Base-by-base conservation (phyloP, 192 early-diverging fungal genomes). In the Allomyces javanicus region DNA sequence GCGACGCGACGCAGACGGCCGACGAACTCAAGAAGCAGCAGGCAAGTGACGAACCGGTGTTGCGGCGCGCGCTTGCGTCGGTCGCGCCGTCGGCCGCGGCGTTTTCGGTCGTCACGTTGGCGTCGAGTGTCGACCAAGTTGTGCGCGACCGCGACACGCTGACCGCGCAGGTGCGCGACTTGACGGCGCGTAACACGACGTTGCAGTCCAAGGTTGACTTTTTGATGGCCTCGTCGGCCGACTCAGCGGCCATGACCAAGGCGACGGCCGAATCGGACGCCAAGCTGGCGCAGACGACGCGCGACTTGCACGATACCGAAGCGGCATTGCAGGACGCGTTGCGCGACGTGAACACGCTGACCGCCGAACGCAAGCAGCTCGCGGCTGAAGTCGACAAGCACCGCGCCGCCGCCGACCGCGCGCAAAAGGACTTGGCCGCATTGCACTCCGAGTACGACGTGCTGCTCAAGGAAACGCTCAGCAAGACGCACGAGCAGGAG, bases 261-360 rank as follows among this genome's bases (percentile, higher is more conserved):
- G 17, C 12, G 17, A 14, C 21, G 17, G 50, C 12, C 17, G 50
- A 58, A 12, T 21, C 21, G 50, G 50, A 58, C 3, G 12, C 50
- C 17, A 14, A 43, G 33, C 14, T 63, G 4, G 12, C 40, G 11
- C 24, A 21, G 21, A 61, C 69, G 33, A 24, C 65, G 27, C 25
- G 26, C 62, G 66, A 64, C 24, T 3, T 22, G 44, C 19, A 27
- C 9, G 62, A 25, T n/a, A 24, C 9, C 22, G 24, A 50, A 17
- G 24, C 14, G 23, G 23, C 40, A 45, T n/a, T 23, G 55, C 23
- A 64, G 19, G 69, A 64, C 25, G 64, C 70, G 12, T 14, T 63
- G 3, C 26, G 26, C 23, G 62, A 68, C 24, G 72, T 73, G 40
- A 25, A 33, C 14, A 21, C n/a, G n/a, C 44, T 73, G 3, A 17